Percentiles rank a stretch among this genome's conserved stretches.
These are phyloP conservation scores for Rosa chinensis DNA, from an alignment of 306 rosid genomes.

Conservation along the genomic window DNA sequence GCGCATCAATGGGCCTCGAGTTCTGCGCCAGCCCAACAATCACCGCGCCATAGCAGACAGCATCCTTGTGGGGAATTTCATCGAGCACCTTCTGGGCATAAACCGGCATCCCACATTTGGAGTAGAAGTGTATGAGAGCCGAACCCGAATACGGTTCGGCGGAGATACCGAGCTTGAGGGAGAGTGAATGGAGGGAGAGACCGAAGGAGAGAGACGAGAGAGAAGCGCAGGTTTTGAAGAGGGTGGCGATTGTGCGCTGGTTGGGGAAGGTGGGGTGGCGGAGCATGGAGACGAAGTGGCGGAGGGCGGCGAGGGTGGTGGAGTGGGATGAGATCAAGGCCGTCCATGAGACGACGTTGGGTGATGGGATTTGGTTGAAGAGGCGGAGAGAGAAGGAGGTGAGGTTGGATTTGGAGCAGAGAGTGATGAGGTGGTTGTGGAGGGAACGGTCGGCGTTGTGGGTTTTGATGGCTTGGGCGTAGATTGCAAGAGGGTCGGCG, in stretches of 20 bases:
- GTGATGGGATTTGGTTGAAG: slow-evolving; percentile 56
- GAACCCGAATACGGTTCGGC: slow-evolving; percentile 58
- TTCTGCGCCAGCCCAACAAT: slow-evolving; percentile 81
- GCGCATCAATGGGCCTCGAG: slow-evolving; percentile 39
- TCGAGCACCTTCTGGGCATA: slow-evolving; percentile 61
- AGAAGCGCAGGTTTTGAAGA: slow-evolving; percentile 65
- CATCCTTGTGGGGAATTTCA: slow-evolving; percentile 59
- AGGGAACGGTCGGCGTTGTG: slow-evolving; percentile 25
- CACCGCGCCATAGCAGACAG: slow-evolving; percentile 65
- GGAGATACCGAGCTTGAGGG: slow-evolving; percentile 55
- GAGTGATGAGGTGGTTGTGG: slow-evolving; percentile 61
- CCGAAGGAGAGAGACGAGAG: slow-evolving; percentile 54
- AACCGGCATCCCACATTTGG: slow-evolving; percentile 45
- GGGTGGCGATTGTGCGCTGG: slow-evolving; percentile 72
- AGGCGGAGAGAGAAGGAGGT: slow-evolving; percentile 44
- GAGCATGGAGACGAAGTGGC: slow-evolving; percentile 72
- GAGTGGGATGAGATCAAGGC: slow-evolving; percentile 63
- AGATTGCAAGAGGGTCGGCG: slow-evolving; percentile 54
- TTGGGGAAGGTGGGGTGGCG: slow-evolving; percentile 70
- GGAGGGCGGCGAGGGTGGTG: slow-evolving; percentile 53
- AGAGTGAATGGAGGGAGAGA: slow-evolving; percentile 61
- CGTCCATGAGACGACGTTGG: slow-evolving; percentile 83
- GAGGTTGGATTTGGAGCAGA: slow-evolving; percentile 51
- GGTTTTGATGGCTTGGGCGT: slow-evolving; percentile 53
- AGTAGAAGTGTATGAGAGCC: slow-evolving; percentile 60